Conservation (phyloP, 352 stramenopile species). For the Globisporangium rhizosaccharum region DNA sequence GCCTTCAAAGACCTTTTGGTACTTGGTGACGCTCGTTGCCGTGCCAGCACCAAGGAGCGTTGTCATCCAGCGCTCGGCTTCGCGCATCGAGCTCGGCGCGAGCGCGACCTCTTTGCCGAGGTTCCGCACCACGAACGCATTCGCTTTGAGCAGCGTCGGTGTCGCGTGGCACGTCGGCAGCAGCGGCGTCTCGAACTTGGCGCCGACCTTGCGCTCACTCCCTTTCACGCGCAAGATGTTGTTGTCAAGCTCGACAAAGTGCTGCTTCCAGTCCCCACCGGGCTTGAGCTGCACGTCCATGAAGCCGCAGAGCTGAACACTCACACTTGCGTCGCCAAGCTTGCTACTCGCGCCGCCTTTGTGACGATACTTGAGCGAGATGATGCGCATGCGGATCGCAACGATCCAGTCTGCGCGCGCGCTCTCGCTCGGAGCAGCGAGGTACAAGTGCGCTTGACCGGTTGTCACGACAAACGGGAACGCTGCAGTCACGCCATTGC, state of each 20-base stretch:
- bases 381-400: slow-evolving; percentile 60
- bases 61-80: slow-evolving; percentile 45
- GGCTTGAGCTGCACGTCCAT: slow-evolving; percentile 52
- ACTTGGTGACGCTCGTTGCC: slow-evolving; percentile 22
- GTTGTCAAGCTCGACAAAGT: slow-evolving; percentile 61
- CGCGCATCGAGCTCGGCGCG: slow-evolving; percentile 27
- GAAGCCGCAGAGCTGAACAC: slow-evolving; percentile 40
- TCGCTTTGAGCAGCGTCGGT: slow-evolving; percentile 39
- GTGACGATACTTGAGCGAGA: slow-evolving; percentile 56
- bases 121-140: slow-evolving; percentile 50
- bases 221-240: slow-evolving; percentile 61
- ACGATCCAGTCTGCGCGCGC: slow-evolving; percentile 55
- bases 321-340: background rate
- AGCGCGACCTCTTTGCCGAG: slow-evolving; percentile 42
- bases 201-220: slow-evolving; percentile 46
- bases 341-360: slow-evolving; percentile 20
- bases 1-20: slow-evolving; percentile 44
- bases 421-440: slow-evolving; percentile 38
- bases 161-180: slow-evolving; percentile 42
- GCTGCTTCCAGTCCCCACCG: slow-evolving; percentile 42
- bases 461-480: slow-evolving; percentile 64
- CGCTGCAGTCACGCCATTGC: slow-evolving; percentile 15
- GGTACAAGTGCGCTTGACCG: slow-evolving; percentile 40
- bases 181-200: slow-evolving; percentile 45
- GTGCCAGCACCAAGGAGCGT: slow-evolving; percentile 25